A percentile compares a stretch with the other conserved stretches of the same genome.
phyloP scores from a whole-genome alignment of 179 eudicot genomes.

The Camellia oleifera region DNA sequence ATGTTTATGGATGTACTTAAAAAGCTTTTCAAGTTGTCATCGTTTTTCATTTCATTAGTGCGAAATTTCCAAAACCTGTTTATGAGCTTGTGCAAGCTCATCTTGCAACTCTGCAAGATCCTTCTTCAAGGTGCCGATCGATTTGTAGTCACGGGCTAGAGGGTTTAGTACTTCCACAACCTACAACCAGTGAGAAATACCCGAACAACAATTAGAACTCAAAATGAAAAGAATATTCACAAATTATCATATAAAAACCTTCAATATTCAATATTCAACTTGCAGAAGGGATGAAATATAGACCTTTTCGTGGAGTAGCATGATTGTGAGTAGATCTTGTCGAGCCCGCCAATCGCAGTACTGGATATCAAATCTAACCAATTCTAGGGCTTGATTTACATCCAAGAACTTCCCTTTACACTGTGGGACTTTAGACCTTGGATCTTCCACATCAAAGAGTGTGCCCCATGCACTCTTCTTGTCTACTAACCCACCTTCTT shows the following conservation, averaged over 20 bases:
- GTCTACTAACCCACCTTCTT: slow-evolving; percentile 55
- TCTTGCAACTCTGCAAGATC: slow-evolving; percentile 79
- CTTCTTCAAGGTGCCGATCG: slow-evolving; percentile 76
- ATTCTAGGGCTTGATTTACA: slow-evolving; percentile 77
- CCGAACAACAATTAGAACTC: neutral
- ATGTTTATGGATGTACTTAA: neutral
- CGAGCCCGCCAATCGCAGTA: slow-evolving; percentile 98
- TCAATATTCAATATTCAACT: neutral
- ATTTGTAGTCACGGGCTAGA: slow-evolving; percentile 85
- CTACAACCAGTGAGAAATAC: slow-evolving; percentile 39
- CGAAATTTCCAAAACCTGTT: slow-evolving; percentile 46
- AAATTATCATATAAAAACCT: neutral
- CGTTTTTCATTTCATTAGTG: neutral
- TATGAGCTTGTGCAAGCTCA: slow-evolving; percentile 75
- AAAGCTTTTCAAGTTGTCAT: neutral
- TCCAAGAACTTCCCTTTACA: slow-evolving; percentile 79
- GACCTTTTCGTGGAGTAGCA: slow-evolving; percentile 94
- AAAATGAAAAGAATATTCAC: neutral
- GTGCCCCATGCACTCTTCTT: slow-evolving; percentile 72
- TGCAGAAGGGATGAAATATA: neutral
- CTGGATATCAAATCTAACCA: slow-evolving; percentile 82
- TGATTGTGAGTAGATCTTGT: slow-evolving; percentile 83
- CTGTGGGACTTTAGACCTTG: slow-evolving; percentile 58
- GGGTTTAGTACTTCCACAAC: slow-evolving; percentile 92
- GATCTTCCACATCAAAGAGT: slow-evolving; percentile 84